These are phyloP conservation scores for Zea mays DNA, from an alignment of 176 grass and related monocot genomes.

Conservation along the genomic window DNA sequence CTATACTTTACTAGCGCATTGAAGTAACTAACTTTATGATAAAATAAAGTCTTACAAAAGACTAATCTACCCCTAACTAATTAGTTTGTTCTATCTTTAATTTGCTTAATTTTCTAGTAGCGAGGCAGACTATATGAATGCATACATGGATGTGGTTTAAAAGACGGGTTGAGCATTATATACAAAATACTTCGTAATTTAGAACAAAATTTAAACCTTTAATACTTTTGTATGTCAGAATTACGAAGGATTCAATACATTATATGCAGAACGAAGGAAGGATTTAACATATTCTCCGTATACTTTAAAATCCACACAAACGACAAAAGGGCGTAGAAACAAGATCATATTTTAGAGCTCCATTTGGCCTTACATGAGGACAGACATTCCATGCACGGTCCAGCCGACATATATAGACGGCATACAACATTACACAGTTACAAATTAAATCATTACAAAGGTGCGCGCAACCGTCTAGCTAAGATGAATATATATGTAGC, in stretches of 20 bases:
- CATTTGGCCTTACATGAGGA: conserved; percentile 21
- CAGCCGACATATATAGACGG: neutral
- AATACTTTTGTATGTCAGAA: no score
- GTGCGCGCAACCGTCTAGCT: conserved; percentile 16
- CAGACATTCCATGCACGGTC: conserved; percentile 26
- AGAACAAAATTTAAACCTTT: no score
- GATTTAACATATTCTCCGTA: no score
- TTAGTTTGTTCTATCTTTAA: no score
- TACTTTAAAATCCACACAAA: neutral
- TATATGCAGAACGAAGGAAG: no score
- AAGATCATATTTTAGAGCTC: conserved; percentile 17
- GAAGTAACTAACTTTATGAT: no score
- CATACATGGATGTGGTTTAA: neutral
- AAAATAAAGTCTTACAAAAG: no score
- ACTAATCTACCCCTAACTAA: no score
- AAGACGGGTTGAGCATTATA: neutral
- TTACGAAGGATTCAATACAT: no score
- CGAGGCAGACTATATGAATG: no score
- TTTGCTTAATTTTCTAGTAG: no score
- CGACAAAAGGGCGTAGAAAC: neutral
- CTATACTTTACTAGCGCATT: no score
- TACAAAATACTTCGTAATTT: neutral
- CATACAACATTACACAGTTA: neutral
- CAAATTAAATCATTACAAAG: conserved; percentile 32
- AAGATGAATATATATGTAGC: conserved; percentile 30